Conservation (phyloP, 805 yeast genomes). For the Teunomyces panamensis region DNA sequence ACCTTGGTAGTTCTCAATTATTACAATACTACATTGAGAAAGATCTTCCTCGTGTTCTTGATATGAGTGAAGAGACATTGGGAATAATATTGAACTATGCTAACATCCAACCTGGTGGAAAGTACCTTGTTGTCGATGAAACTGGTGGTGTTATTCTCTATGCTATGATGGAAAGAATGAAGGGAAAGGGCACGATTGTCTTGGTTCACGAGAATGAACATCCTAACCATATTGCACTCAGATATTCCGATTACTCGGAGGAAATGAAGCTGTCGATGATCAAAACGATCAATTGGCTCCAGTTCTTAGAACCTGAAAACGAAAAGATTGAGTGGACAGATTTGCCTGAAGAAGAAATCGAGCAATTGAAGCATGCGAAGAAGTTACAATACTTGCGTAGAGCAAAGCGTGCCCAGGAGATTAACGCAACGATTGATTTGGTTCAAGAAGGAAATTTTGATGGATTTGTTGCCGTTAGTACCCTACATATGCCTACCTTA, state of each 20-base stretch:
- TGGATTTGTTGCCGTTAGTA: slow-evolving; percentile 69
- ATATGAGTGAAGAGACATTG: slow-evolving; percentile 80
- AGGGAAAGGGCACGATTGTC: slow-evolving; percentile 66
- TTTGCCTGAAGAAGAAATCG: slow-evolving; percentile 50
- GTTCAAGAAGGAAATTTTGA: slow-evolving; percentile 61
- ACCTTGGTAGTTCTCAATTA: slow-evolving; percentile 66
- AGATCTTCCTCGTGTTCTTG: slow-evolving; percentile 69
- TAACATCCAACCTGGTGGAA: slow-evolving; percentile 86
- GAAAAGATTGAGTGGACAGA: slow-evolving; percentile 48
- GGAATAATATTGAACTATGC: slow-evolving; percentile 76
- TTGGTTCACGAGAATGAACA: slow-evolving; percentile 92
- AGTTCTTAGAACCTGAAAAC: slow-evolving; percentile 74
- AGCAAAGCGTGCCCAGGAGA: slow-evolving; percentile 51
- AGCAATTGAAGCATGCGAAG: slow-evolving; percentile 55
- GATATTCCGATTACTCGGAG: slow-evolving; percentile 61
- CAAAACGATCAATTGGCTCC: slow-evolving; percentile 71
- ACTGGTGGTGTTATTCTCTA: slow-evolving; percentile 89
- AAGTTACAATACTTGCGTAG: slow-evolving; percentile 67
- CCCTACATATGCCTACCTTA: slow-evolving; percentile 65
- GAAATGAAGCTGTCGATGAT: slow-evolving; percentile 53
- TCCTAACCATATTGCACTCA: slow-evolving; percentile 70
- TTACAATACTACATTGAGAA: slow-evolving; percentile 74
- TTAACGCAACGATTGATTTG: slow-evolving; percentile 48
- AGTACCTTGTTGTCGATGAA: slow-evolving; percentile 84
- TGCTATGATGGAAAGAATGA: slow-evolving; percentile 88